Conservation (phyloP, 2,329 filamentous ascomycete genomes). For the Lecanicillium sp. region DNA sequence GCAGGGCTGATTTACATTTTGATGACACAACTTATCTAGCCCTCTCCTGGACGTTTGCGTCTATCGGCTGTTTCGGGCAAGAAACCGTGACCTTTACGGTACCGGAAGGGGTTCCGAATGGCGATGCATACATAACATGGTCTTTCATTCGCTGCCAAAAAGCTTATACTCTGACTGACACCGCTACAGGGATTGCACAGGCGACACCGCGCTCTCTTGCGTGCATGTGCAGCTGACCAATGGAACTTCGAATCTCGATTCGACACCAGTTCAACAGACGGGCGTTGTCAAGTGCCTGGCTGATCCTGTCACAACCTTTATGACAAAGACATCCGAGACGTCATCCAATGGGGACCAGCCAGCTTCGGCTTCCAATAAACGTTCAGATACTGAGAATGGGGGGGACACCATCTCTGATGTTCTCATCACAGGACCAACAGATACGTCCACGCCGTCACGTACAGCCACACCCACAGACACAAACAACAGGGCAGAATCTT, state of each 20-base stretch:
- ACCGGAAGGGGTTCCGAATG: slow-evolving; percentile 4
- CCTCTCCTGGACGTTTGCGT: slow-evolving; percentile 3
- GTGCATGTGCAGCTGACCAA: background rate
- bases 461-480: no score
- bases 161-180: background rate
- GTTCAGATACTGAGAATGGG: no score
- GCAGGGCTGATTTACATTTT: slow-evolving; percentile 2
- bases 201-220: background rate
- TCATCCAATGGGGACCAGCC: no score
- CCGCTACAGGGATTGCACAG: slow-evolving; percentile 1
- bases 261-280: background rate
- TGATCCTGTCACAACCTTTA: background rate
- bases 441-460: no score
- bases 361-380: no score
- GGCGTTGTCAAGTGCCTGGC: background rate
- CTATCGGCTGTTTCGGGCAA: slow-evolving; percentile 1
- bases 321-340: background rate
- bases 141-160: background rate
- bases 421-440: no score
- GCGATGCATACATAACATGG: slow-evolving; percentile 6
- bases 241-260: slow-evolving; percentile 1
- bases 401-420: no score
- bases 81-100: slow-evolving; percentile 1
- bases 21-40: slow-evolving; percentile 2
- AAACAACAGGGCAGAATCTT: no score